Percentiles rank a stretch among this genome's conserved stretches.
Evolutionary conservation across 2,329 filamentous ascomycete species (phyloP).

Genomic region (Chaetomiaceae sp.): DNA sequence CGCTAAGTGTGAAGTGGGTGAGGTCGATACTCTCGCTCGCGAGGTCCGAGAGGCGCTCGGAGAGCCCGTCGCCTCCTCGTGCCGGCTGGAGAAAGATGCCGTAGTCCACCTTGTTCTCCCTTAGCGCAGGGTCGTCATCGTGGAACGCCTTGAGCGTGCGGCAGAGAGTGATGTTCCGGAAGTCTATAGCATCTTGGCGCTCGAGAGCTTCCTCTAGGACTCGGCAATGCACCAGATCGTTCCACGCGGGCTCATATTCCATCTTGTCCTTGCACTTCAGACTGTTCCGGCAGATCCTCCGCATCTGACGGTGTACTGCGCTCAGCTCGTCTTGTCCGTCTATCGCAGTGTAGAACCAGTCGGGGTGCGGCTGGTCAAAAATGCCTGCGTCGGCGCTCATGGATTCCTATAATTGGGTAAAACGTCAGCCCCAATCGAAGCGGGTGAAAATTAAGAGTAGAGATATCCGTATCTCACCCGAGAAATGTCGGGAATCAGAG

Average conservation of each 20-base stretch:
- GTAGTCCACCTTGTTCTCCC: slow-evolving; percentile 6
- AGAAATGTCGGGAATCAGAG: slow-evolving; percentile 6
- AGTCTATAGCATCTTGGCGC: slow-evolving; percentile 1
- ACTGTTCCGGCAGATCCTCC: slow-evolving; percentile 7
- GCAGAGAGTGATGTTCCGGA: slow-evolving; percentile 8
- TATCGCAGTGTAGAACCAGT: slow-evolving; percentile 5
- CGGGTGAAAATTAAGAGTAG: background rate
- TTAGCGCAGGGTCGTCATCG: slow-evolving; percentile 6
- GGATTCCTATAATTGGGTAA: slow-evolving; percentile 2
- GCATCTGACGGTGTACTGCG: slow-evolving; percentile 3
- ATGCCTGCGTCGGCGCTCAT: slow-evolving; percentile 3
- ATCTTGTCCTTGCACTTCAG: slow-evolving; percentile 1
- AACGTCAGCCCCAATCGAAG: background rate
- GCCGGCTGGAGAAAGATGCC: slow-evolving; percentile 7
- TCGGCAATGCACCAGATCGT: slow-evolving; percentile 6
- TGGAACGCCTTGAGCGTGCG: slow-evolving; percentile 4
- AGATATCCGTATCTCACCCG: background rate
- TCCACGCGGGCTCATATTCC: slow-evolving; percentile 6
- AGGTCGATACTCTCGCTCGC: slow-evolving; percentile 5
- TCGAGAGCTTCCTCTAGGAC: slow-evolving; percentile 7
- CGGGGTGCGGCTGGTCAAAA: slow-evolving; percentile 2
- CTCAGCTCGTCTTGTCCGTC: slow-evolving; percentile 5
- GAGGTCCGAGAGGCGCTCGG: slow-evolving; percentile 6
- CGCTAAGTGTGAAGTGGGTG: slow-evolving; percentile 4
- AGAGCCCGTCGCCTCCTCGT: slow-evolving; percentile 2